Percentiles rank a stretch among this genome's conserved stretches.
phyloP scores from a whole-genome alignment of 23 red algal species.

The Chondrus crispus region DNA sequence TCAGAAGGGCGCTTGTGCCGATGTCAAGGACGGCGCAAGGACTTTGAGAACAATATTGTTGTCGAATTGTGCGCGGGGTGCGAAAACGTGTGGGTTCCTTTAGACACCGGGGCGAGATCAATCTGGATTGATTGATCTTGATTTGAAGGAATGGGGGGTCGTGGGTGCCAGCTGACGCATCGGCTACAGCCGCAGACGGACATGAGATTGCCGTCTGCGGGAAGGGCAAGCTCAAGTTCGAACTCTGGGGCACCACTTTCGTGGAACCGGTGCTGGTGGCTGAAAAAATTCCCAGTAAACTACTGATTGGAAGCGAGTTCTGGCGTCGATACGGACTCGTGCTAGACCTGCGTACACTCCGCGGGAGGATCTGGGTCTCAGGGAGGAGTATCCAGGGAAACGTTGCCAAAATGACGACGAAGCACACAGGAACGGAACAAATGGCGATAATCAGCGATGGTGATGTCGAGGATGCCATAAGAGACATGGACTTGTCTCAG shows the following conservation, averaged over 20 bases:
- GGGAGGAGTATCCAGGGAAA: not conserved
- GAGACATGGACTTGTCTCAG: not conserved
- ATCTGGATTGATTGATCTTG: not conserved
- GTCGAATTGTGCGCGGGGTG: no score
- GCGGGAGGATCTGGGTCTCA: not conserved
- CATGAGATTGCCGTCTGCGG: not conserved
- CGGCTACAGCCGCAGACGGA: not conserved
- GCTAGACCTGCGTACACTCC: not conserved
- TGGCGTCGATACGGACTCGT: not conserved
- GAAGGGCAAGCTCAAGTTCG: not conserved
- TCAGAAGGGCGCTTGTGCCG: no score
- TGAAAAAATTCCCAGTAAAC: not conserved
- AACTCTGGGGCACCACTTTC: not conserved
- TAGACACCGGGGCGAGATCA: not conserved
- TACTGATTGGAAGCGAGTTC: not conserved
- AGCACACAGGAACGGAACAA: no score
- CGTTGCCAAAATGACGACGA: no score
- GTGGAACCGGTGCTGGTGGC: not conserved
- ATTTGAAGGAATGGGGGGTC: not conserved
- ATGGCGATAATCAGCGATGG: no score
- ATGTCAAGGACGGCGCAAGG: no score
- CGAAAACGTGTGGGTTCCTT: not conserved
- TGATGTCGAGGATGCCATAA: no score
- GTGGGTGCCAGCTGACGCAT: not conserved
- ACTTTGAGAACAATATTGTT: no score